phyloP scores from a whole-genome alignment of 371 early-diverging fungal species.

The Conidiobolus incongruus region DNA sequence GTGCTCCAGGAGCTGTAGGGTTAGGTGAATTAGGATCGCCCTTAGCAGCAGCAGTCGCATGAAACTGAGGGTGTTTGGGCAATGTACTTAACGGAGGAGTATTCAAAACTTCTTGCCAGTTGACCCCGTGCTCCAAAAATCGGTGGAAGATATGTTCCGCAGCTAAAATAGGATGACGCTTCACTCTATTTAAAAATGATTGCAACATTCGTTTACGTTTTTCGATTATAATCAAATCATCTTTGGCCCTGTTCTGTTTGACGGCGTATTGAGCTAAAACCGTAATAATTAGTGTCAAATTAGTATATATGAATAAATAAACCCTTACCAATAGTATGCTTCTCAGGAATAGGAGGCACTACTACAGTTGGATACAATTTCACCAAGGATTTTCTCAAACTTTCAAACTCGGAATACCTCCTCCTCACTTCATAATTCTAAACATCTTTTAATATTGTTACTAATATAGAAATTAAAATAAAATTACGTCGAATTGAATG shows the following conservation, averaged over 20 bases:
- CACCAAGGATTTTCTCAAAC: conserved; percentile 43
- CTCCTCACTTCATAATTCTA: conserved; percentile 36
- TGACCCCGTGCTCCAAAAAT: conserved; percentile 45
- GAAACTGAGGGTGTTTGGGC: conserved; percentile 33
- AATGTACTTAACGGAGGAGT: conserved; percentile 29
- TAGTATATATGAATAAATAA: too few relatives aligned
- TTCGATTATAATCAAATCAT: conserved; percentile 65
- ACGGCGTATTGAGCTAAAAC: conserved; percentile 58
- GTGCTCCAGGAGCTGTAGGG: conserved; percentile 6
- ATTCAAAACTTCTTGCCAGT: conserved; percentile 44
- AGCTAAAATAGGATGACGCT: conserved; percentile 56
- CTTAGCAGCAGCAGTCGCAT: too few relatives aligned
- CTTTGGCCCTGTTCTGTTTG: conserved; percentile 55
- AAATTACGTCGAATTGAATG: conserved; percentile 22
- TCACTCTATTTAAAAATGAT: conserved; percentile 62
- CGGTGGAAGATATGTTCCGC: conserved; percentile 71
- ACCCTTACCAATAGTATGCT: conserved; percentile 55
- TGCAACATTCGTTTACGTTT: conserved; percentile 74
- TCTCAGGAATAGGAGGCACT: conserved; percentile 89
- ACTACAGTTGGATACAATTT: conserved; percentile 57
- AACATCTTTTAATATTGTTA: too few relatives aligned
- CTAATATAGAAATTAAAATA: too few relatives aligned
- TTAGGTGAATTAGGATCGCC: conserved; percentile 1
- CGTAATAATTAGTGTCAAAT: background rate
- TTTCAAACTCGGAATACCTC: conserved; percentile 90